Base-by-base conservation (phyloP, 2,329 filamentous ascomycete species). In the Sphaerulina vaccinii region DNA sequence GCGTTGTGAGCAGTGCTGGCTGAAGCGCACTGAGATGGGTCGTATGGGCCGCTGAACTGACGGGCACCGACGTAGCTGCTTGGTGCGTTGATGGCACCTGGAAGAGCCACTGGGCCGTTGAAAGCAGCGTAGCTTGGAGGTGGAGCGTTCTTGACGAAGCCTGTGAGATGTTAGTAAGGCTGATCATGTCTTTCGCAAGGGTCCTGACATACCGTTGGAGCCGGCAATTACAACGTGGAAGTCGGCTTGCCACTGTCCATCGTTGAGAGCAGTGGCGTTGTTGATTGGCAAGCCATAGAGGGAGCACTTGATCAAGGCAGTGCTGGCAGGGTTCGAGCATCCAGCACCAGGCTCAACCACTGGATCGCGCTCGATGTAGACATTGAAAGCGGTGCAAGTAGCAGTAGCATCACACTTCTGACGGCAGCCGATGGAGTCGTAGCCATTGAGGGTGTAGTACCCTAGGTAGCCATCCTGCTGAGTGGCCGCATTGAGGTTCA, bases 151-250 rank as follows among this genome's bases (percentile, higher is more conserved):
- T 60, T 60, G 50, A 56, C 58, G 59, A 60, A 65, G 5, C 71
- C 73, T 51, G n/a, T 11, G 5, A 42, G 7, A 13, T 29, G 15
- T 42, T 18, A 27, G 21, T 32, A 11, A 13, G 15, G 39, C 18
- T 13, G 15, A 23, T 9, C 9, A 23, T 9, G 37, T 19, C 6
- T 37, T 21, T 4, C 18, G 7, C 19, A 27, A 22, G 23, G 19
- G 13, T 48, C 27, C 5, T 6, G 4, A 32, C 32, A 15, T 32
- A 51, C 49, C 73, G 49, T 76, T 74, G 33, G 69, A 73, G n/a
- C 69, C 73, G 18, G 72, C 66, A 38, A 75, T 71, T 27, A 71
- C 66, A 32, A 75, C 68, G 8, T 67, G 59, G 68, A 75, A 67
- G 16, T 59, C 38, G 22, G 52, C 58, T 8, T 68, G 64, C 49